Evolutionary conservation across 73 alveolate genomes (phyloP).

Genomic region (Paramecium octaurelia): DNA sequence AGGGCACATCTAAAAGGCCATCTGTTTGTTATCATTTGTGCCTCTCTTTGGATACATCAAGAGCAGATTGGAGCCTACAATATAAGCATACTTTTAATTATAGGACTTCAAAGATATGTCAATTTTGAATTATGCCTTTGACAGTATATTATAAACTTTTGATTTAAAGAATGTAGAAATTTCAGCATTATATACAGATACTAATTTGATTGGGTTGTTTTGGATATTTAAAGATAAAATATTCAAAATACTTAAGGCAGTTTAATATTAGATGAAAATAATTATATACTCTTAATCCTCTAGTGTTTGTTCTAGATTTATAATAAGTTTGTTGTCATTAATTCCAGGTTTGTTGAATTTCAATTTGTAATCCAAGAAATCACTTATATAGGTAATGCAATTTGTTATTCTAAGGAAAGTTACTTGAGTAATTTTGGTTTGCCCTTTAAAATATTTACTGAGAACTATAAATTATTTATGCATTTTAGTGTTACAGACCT

Average conservation of each 20-base stretch:
- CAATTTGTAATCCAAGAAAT: neutral
- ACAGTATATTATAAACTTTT: conserved; percentile 2
- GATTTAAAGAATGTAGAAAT: conserved; percentile 46
- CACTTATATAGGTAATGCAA: neutral
- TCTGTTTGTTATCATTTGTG: conserved; percentile 1
- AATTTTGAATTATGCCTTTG: conserved; percentile 54
- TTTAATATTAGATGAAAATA: neutral
- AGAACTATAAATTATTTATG: conserved; percentile 23
- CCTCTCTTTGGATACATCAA: conserved; percentile 54
- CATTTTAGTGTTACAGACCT: conserved; percentile 45
- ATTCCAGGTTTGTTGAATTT: conserved; percentile 54
- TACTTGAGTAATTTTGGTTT: conserved; percentile 46
- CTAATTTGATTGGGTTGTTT: conserved; percentile 32
- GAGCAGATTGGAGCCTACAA: conserved; percentile 60
- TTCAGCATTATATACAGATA: neutral
- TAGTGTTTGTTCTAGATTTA: conserved; percentile 42
- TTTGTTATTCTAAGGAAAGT: neutral
- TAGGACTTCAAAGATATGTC: conserved; percentile 38
- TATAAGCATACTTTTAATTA: conserved; percentile 49
- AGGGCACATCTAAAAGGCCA: conserved; percentile 50
- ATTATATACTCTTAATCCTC: conserved; percentile 43
- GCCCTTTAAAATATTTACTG: conserved; percentile 43
- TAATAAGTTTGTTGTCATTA: conserved; percentile 36
- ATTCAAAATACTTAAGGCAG: conserved; percentile 40
- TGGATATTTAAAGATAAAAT: conserved; percentile 51